Conservation (phyloP, 495 filamentous ascomycete species). For the Aspergillus carlsbadensis region DNA sequence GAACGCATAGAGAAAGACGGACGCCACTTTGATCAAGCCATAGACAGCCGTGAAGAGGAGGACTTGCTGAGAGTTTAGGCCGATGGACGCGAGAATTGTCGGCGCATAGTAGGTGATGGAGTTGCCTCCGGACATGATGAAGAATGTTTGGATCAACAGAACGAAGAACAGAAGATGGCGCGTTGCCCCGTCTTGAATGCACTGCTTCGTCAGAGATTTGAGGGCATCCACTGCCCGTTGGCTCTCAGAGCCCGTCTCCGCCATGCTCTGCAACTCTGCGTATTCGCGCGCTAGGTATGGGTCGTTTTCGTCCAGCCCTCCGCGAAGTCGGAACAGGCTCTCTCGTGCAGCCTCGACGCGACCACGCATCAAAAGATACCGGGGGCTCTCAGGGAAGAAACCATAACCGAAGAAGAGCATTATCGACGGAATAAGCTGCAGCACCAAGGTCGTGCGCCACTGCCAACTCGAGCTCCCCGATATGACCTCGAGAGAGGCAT, state of each 20-base stretch:
- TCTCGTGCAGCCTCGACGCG: constrained; percentile 61
- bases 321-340: constrained; percentile 62
- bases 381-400: constrained; percentile 74
- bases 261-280: constrained; percentile 72
- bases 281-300: constrained; percentile 72
- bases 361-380: constrained; percentile 66
- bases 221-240: constrained; percentile 8
- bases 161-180: constrained; percentile 51
- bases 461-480: constrained; percentile 56
- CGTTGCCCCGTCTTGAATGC: constrained; percentile 55
- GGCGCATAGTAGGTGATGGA: constrained; percentile 70
- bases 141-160: constrained; percentile 64
- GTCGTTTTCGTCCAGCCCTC: constrained; percentile 51
- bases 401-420: constrained; percentile 61
- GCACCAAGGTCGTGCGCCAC: constrained; percentile 61
- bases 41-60: constrained; percentile 28
- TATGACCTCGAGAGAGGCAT: constrained; percentile 32
- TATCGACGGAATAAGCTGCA: constrained; percentile 58
- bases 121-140: constrained; percentile 67
- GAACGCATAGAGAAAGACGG: constrained; percentile 26
- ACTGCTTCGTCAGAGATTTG: constrained; percentile 7
- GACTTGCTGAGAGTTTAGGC: constrained; percentile 46
- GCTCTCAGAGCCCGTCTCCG: constrained; percentile 50
- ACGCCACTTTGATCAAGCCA: constrained; percentile 22
- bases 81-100: constrained; percentile 64